phyloP scores from a whole-genome alignment of 2,329 filamentous ascomycete species.

The Taxawa tesnikishii region DNA sequence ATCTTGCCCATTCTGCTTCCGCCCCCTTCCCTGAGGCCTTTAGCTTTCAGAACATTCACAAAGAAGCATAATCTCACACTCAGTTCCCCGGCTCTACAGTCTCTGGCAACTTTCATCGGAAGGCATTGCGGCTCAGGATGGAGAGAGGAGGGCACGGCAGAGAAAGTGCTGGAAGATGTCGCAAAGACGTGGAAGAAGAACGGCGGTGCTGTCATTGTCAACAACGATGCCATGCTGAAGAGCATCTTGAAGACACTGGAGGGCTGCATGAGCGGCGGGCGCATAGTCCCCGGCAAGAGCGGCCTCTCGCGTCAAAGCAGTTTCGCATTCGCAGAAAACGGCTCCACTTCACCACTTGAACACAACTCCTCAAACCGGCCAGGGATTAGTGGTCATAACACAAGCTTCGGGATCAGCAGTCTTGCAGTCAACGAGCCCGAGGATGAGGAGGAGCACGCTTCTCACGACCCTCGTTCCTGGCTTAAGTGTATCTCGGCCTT shows the following conservation, averaged over 20 bases:
- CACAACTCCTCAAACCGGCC: background rate
- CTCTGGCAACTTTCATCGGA: slow-evolving; percentile 80
- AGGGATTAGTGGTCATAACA: slow-evolving; percentile 5
- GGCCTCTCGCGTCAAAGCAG: slow-evolving; percentile 52
- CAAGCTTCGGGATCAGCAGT: slow-evolving; percentile 48
- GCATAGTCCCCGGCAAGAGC: slow-evolving; percentile 40
- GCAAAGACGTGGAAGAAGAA: slow-evolving; percentile 85
- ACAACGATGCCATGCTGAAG: slow-evolving; percentile 60
- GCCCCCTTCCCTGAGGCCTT: slow-evolving; percentile 70
- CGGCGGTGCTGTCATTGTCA: slow-evolving; percentile 81
- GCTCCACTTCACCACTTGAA: slow-evolving; percentile 9
- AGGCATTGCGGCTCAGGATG: slow-evolving; percentile 91
- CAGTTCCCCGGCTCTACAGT: slow-evolving; percentile 72
- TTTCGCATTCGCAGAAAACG: slow-evolving; percentile 44
- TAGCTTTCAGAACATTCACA: slow-evolving; percentile 91
- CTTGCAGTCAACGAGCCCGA: slow-evolving; percentile 44
- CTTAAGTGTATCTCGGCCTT: slow-evolving; percentile 73
- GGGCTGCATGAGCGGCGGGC: slow-evolving; percentile 80
- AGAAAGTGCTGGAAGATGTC: slow-evolving; percentile 83
- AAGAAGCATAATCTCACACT: slow-evolving; percentile 95
- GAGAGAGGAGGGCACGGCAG: slow-evolving; percentile 88
- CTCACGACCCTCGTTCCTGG: slow-evolving; percentile 66
- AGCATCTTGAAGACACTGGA: slow-evolving; percentile 75
- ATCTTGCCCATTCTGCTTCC: slow-evolving; percentile 85
- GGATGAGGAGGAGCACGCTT: slow-evolving; percentile 45